Evolutionary conservation across 2,329 filamentous ascomycete genomes (phyloP), one percentile per base, ranked within the genome.

Genomic region (Sporothrix sp.): DNA sequence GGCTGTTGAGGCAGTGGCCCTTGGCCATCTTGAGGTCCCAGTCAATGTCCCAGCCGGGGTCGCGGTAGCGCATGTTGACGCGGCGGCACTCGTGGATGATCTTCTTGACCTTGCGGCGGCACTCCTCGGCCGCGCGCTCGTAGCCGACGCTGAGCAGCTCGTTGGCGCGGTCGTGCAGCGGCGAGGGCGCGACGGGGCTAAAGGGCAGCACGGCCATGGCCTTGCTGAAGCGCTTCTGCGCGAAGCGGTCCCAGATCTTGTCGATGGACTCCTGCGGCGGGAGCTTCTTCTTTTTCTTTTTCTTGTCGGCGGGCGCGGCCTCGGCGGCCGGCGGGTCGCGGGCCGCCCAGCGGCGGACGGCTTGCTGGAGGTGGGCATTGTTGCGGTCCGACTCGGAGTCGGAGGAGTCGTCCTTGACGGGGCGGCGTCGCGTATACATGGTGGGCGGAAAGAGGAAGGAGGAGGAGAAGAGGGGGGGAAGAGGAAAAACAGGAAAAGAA

Each of bases 21-120:
- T 70, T 75, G 56, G 79, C 75, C 63, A 81, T 80, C 63, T 85
- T 83, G 53, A 87, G 75, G 58, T 86, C 78, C 76, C 76, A 81
- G 58, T 80, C 78, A 62, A 80, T 60, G 57, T 79, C 76, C 64
- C 71, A 80, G 1, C 73, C 75, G 1, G 79, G 77, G 57, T 86
- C 83, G 21, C 85, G 76, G 62, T 93, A 94, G 60, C 87, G 84
- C 63, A 84, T 84, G 59, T 94, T 94, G 33, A 89, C 73, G 20
- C 85, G 73, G 56, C 75, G 72, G 66, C 87, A 93, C 58, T 81
- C 77, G 54, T 75, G 68, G 43, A 79, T 76, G 53, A 81, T 81
- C 61, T 79, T 80, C 42, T 72, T 66, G 30, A 73, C 84, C 66
- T 72, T 84, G 40, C 76, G 74, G 18, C 71, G 73, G 61, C 83